A percentile compares a stretch with the other conserved stretches of the same genome.
phyloP scores from a whole-genome alignment of 2,329 filamentous ascomycete species.

The Sarocladiaceae sp. region DNA sequence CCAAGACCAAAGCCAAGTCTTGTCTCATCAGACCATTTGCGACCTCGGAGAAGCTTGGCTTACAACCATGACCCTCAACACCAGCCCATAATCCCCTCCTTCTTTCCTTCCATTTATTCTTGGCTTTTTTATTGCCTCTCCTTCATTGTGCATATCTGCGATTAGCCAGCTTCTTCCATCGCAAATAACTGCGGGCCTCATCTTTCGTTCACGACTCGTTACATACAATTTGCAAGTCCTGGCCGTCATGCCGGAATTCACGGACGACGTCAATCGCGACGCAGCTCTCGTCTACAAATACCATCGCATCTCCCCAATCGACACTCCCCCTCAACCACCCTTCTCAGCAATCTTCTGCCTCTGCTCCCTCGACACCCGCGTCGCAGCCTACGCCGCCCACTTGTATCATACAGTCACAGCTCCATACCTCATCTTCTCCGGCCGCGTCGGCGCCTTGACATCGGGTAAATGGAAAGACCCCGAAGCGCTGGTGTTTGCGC shows the following conservation, averaged over 20 bases:
- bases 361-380: constrained; percentile 42
- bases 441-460: constrained; percentile 36
- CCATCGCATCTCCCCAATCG: constrained; percentile 27
- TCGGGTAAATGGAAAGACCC: constrained; percentile 31
- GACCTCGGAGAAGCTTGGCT: constrained; percentile 5
- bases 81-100: background rate
- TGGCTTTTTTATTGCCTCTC: too few species aligned
- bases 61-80: background rate
- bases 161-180: too few species aligned
- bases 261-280: constrained; percentile 19
- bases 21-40: background rate
- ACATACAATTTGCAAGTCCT: too few species aligned
- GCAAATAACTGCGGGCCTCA: too few species aligned
- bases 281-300: constrained; percentile 38
- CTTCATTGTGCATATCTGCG: too few species aligned
- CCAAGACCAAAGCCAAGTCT: background rate
- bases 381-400: constrained; percentile 36
- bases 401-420: constrained; percentile 36
- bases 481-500: constrained; percentile 39
- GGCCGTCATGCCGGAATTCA: background rate
- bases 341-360: constrained; percentile 42
- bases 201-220: background rate
- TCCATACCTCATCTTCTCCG: constrained; percentile 39
- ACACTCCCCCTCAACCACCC: constrained; percentile 20
- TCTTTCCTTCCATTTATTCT: background rate